Conservation (phyloP, 768 basidiomycete species). For the Xanthoconium purpureum region DNA sequence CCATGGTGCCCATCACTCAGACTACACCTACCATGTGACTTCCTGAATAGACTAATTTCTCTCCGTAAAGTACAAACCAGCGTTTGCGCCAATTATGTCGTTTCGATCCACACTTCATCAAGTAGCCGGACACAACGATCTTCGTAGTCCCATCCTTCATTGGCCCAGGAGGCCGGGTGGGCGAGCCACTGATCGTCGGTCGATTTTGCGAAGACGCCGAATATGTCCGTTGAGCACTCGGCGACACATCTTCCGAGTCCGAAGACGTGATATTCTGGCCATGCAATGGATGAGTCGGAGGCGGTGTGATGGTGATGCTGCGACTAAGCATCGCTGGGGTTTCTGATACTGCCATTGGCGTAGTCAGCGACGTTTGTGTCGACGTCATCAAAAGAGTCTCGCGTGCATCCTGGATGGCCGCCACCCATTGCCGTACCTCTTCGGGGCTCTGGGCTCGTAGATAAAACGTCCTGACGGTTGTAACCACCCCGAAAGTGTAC, state of each 20-base stretch:
- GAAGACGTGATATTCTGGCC: conserved; percentile 63
- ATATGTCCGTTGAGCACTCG: conserved; percentile 41
- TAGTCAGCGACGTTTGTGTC: conserved; percentile 50
- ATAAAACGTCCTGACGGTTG: conserved; percentile 86
- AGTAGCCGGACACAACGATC: conserved; percentile 81
- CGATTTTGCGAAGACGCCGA: conserved; percentile 47
- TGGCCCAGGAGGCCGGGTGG: conserved; percentile 36
- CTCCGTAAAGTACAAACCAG: conserved; percentile 93
- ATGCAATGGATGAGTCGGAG: conserved; percentile 43
- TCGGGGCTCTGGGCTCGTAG: conserved; percentile 69
- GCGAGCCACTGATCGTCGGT: conserved; percentile 40
- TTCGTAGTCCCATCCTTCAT: conserved; percentile 61
- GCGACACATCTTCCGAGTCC: conserved; percentile 72
- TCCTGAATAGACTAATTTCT: conserved; percentile 81
- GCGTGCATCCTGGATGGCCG: conserved; percentile 73
- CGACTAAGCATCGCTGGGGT: conserved; percentile 29
- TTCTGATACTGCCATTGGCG: conserved; percentile 54
- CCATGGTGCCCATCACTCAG: conserved; percentile 9
- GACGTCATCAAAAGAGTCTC: conserved; percentile 61
- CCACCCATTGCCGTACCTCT: conserved; percentile 84
- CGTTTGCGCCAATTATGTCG: conserved; percentile 94
- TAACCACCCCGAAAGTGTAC: conserved; percentile 90
- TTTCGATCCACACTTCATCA: conserved; percentile 95
- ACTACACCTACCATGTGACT: conserved; percentile 85
- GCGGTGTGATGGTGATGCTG: conserved; percentile 39